These are phyloP conservation scores for Aureobasidium sp. DNA, from an alignment of 2,329 filamentous ascomycete genomes.

Conservation along the genomic window DNA sequence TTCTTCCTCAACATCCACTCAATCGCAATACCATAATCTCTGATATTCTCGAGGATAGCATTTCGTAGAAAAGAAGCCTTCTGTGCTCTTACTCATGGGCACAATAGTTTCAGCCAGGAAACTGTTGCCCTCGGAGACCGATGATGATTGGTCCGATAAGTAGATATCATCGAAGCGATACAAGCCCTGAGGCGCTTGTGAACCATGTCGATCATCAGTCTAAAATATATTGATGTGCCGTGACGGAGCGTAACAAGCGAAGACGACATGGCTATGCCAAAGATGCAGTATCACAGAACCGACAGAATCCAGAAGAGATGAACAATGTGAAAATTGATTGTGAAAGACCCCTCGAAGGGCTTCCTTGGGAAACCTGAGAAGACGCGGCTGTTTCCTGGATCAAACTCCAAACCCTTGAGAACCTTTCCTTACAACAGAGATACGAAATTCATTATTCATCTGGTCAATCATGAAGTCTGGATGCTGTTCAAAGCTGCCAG, in stretches of 20 bases:
- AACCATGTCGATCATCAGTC: neutral
- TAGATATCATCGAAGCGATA: neutral
- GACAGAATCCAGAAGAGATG: neutral
- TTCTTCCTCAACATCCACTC: neutral
- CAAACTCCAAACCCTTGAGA: neutral
- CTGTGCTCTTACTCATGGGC: too few relatives aligned
- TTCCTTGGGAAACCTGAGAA: neutral
- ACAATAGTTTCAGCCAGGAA: neutral
- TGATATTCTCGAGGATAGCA: too few relatives aligned
- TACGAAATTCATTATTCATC: conserved; percentile 2
- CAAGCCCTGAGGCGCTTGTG: neutral
- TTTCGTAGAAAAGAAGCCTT: too few relatives aligned
- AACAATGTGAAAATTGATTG: neutral
- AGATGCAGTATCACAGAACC: neutral
- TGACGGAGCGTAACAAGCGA: neutral
- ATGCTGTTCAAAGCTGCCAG: conserved; percentile 71
- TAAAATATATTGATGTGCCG: neutral
- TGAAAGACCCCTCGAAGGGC: neutral
- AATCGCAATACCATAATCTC: neutral
- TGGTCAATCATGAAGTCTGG: conserved; percentile 30
- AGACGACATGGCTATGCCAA: neutral
- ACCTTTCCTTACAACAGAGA: neutral
- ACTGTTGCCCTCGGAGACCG: neutral
- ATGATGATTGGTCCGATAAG: conserved; percentile 5
- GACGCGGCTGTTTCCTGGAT: neutral